Evolutionary conservation across 164 flowering plant genomes (phyloP).

Genomic region (Amborella trichopoda): DNA sequence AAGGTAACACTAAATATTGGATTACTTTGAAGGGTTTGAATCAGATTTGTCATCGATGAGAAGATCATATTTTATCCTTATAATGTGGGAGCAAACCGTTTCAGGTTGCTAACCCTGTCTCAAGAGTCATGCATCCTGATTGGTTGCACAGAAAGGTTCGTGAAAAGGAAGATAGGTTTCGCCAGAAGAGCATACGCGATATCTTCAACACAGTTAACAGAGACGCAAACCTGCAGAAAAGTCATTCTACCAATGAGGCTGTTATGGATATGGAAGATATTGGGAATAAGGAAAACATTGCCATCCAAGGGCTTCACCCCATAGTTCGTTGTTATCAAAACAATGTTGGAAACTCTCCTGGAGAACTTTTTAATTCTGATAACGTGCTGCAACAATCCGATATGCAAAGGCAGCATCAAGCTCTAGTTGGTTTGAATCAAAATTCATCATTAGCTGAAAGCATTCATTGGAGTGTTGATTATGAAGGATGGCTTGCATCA

Average conservation of each 20-base stretch:
- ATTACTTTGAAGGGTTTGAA: no score
- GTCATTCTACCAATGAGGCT: slow-evolving; percentile 14
- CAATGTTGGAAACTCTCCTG: background rate
- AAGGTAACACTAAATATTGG: slow-evolving; percentile 71
- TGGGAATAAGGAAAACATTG: slow-evolving; percentile 19
- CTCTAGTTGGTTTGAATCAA: slow-evolving; percentile 6
- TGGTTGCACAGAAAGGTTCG: slow-evolving; percentile 96
- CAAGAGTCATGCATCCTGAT: slow-evolving; percentile 96
- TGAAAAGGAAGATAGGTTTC: slow-evolving; percentile 92
- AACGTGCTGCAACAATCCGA: slow-evolving; percentile 13
- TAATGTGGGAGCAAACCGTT: slow-evolving; percentile 4
- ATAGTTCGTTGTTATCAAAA: slow-evolving; percentile 49
- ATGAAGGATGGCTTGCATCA: slow-evolving; percentile 84
- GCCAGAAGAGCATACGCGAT: slow-evolving; percentile 77
- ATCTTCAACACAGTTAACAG: slow-evolving; percentile 39
- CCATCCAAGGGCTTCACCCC: slow-evolving; percentile 42
- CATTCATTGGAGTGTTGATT: slow-evolving; percentile 68
- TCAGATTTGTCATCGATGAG: no score
- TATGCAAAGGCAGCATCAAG: slow-evolving; percentile 9
- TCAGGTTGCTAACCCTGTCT: slow-evolving; percentile 94
- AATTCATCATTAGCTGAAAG: slow-evolving; percentile 15
- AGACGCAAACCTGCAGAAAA: slow-evolving; percentile 14
- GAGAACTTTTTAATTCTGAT: background rate
- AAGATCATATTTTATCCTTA: background rate
- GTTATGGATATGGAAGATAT: slow-evolving; percentile 75